Percentiles rank a stretch among this genome's conserved stretches.
These are phyloP conservation scores for Diplodia corticola DNA, from an alignment of 2,329 filamentous ascomycete species.

Conservation along the genomic window DNA sequence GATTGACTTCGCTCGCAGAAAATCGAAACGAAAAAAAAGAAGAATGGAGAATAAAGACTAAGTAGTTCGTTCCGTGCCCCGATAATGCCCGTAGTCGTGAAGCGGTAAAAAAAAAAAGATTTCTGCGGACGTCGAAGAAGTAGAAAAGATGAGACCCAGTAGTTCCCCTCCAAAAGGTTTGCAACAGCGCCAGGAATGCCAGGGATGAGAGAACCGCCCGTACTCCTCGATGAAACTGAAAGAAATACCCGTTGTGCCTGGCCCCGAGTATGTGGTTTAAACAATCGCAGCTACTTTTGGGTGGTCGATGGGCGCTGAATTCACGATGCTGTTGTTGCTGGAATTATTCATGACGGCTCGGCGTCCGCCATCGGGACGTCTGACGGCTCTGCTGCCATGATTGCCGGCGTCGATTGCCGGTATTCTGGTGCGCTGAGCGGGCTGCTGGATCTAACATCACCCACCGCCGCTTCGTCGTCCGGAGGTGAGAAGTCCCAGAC, in stretches of 20 bases:
- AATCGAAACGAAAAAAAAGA: background rate
- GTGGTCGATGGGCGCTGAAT: background rate
- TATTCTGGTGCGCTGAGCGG: constrained; percentile 46
- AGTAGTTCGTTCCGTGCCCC: constrained; percentile 19
- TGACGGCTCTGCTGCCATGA: background rate
- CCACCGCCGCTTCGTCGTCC: constrained; percentile 54
- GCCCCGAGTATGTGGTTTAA: background rate
- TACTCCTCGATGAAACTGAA: background rate
- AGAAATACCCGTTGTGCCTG: background rate
- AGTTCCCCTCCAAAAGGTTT: background rate
- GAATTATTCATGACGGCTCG: background rate
- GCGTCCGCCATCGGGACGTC: constrained; percentile 21
- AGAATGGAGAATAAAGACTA: background rate
- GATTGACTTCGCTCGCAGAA: constrained; percentile 4
- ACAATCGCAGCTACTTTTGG: constrained; percentile 15
- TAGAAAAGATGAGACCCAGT: background rate
- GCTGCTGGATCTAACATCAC: constrained; percentile 41
- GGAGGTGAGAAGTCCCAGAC: constrained; percentile 95
- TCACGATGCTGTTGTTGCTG: background rate
- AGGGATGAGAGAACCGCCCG: constrained; percentile 10
- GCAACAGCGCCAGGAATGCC: constrained; percentile 21
- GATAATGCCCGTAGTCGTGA: constrained; percentile 5
- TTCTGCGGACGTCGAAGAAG: background rate
- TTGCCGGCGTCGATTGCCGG: background rate
- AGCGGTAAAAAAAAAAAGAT: background rate